These are phyloP conservation scores for Silene conica DNA, from an alignment of 148 eudicot species.

Conservation along the genomic window DNA sequence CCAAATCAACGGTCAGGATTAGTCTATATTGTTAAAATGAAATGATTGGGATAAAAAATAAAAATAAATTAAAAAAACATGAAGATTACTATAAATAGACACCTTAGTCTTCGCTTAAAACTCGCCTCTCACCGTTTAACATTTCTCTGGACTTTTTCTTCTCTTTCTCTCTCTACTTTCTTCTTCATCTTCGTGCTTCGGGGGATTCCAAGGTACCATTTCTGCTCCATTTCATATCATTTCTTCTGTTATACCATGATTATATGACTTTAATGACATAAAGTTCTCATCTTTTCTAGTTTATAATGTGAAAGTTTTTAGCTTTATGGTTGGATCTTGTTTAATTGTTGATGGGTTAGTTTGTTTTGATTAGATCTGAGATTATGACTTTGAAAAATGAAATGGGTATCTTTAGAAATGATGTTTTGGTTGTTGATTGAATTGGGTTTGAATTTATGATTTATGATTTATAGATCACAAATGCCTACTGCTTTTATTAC, in stretches of 20 bases:
- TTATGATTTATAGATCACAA: too few species aligned
- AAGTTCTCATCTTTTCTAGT: too few species aligned
- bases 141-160: background rate
- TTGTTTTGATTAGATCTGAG: slow-evolving; percentile 10
- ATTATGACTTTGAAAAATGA: background rate
- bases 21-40: background rate
- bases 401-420: background rate
- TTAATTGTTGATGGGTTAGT: background rate
- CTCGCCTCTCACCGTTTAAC: slow-evolving; percentile 27
- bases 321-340: slow-evolving; percentile 12
- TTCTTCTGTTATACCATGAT: too few species aligned
- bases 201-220: slow-evolving; percentile 18
- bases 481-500: too few species aligned
- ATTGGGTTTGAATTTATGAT: background rate
- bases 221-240: background rate
- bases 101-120: slow-evolving; percentile 9
- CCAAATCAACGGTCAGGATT: slow-evolving; percentile 14
- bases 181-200: slow-evolving; percentile 7
- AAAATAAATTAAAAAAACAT: background rate
- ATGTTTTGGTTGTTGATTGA: background rate
- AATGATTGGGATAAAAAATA: background rate
- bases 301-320: background rate
- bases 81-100: slow-evolving; percentile 22
- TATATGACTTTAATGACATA: too few species aligned
- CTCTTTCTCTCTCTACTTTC: slow-evolving; percentile 1